Conservation (phyloP, 148 eudicot species). For the Diospyros kaki region DNA sequence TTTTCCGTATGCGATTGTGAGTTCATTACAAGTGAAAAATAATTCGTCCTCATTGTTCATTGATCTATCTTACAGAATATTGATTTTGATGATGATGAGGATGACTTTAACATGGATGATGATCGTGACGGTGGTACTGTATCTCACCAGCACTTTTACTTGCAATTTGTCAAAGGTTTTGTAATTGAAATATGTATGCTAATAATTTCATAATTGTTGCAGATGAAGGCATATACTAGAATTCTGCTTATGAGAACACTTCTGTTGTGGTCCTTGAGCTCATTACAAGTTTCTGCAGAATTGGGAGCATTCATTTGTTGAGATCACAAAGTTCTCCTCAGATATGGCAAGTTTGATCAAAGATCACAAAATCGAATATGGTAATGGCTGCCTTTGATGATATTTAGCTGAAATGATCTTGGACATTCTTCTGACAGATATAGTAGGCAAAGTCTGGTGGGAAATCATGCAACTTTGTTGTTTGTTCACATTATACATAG, state of each 20-base stretch:
- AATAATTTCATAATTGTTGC: constrained; percentile 1
- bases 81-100: constrained; percentile 51
- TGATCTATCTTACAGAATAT: constrained; percentile 20
- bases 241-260: background rate
- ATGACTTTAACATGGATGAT: constrained; percentile 42
- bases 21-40: background rate
- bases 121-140: constrained; percentile 25
- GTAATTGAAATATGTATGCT: background rate
- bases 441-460: background rate
- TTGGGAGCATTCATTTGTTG: background rate
- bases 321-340: background rate
- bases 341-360: background rate
- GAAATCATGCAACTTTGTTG: background rate
- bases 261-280: background rate
- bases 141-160: background rate
- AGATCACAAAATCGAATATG: background rate
- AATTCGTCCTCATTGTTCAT: background rate
- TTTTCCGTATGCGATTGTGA: too few species aligned
- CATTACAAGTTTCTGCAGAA: background rate
- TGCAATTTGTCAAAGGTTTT: background rate
- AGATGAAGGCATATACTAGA: constrained; percentile 14
- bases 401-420: background rate
- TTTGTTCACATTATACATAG: background rate
- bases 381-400: background rate
- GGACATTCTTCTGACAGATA: background rate